Evolutionary conservation across 495 filamentous ascomycete genomes (phyloP), one percentile per base, ranked within the genome.

Genomic region (Aspergillus carlsbadensis): DNA sequence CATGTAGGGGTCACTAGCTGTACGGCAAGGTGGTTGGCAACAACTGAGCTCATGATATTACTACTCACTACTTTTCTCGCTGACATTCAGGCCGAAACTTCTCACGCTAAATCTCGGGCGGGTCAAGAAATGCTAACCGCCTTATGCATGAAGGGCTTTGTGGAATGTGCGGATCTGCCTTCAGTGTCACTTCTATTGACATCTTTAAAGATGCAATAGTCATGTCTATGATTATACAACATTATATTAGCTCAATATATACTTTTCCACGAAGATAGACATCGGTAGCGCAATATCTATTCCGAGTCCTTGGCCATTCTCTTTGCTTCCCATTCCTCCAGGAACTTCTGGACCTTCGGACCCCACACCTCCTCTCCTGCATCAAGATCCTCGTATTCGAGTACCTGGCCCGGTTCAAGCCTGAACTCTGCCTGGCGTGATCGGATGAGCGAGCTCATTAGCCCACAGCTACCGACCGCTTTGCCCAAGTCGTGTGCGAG

Each of bases 401-500:
- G 62, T 37, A 93, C 86, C 62, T 92, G 93, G 15, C 77, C 75
- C 0, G 73, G 60, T 35, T 65, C 52, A 2, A 97, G 70, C 44
- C 79, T 78, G 62, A 90, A 98, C 31, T 88, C 79, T 13, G 83
- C 91, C 67, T 99, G 94, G 41, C 89, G 84, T 2, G 83, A 87
- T 15, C 94, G 85, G 43, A 87, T 79, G 29, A 99, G 82, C 55
- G 87, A 83, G 46, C 90, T 87, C 94, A 99, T 98, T 63, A 93
- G 75, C 22, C 81, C 94, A 31, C 87, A 84, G 33, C 89, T 95
- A 21, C 86, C 85, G 10, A 96, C 73, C 40, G 91, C 89, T 61
- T 85, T 81, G 15, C 94, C 94, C 26, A 99, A 79, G 63, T 99
- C 95, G 63, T 98, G 91, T 52, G 90, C 89, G 40, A 99, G 79